phyloP scores from a whole-genome alignment of 768 basidiomycete genomes.

The Imleria badia region DNA sequence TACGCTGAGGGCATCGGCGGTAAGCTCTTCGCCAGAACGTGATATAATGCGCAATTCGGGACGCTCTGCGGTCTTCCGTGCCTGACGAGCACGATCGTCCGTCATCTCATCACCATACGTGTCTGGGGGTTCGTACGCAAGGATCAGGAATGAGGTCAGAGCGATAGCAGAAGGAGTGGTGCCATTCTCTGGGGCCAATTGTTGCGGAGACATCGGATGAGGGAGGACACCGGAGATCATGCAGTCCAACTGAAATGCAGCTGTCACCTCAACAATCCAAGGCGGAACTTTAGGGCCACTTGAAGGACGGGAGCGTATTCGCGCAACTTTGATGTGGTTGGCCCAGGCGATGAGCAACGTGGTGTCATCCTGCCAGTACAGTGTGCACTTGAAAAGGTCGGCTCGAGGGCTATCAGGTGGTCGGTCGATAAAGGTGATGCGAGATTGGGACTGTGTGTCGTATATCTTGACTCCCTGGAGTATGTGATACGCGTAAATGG shows the following conservation, averaged over 20 bases:
- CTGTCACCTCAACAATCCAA: constrained; percentile 82
- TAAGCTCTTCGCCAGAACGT: constrained; percentile 82
- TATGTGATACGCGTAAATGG: background rate
- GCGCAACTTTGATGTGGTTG: constrained; percentile 86
- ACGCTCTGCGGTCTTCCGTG: constrained; percentile 82
- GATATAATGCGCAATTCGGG: constrained; percentile 94
- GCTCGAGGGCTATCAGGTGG: constrained; percentile 82
- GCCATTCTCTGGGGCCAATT: constrained; percentile 16
- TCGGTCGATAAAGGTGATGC: constrained; percentile 85
- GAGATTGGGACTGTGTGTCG: constrained; percentile 72
- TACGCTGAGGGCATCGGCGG: constrained; percentile 80
- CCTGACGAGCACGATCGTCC: constrained; percentile 69
- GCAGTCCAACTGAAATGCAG: constrained; percentile 90
- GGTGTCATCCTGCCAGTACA: constrained; percentile 90
- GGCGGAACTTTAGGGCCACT: constrained; percentile 51
- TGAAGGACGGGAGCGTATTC: constrained; percentile 64
- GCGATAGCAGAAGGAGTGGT: constrained; percentile 27
- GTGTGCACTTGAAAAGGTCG: constrained; percentile 90
- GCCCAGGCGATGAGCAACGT: constrained; percentile 94
- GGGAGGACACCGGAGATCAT: constrained; percentile 92
- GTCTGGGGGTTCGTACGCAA: constrained; percentile 85
- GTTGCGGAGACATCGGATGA: constrained; percentile 49
- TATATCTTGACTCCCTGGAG: constrained; percentile 92
- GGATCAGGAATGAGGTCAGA: constrained; percentile 75
- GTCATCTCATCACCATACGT: constrained; percentile 64